Evolutionary conservation across 352 stramenopile species (phyloP).

Genomic region (Peronospora destructor): DNA sequence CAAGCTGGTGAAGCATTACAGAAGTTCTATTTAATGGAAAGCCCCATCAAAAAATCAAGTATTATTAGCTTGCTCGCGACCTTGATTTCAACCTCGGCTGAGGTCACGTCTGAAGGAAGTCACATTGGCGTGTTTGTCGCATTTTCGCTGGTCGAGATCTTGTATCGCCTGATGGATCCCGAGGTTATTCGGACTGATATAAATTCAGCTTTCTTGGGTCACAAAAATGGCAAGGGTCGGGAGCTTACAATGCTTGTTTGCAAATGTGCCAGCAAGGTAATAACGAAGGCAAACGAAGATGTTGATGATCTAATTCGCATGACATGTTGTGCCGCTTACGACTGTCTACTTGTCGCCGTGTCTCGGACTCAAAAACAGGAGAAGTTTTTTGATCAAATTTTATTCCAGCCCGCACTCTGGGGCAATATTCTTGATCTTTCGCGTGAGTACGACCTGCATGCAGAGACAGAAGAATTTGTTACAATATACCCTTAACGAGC

Average conservation of each 20-base stretch:
- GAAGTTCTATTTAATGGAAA: constrained; percentile 45
- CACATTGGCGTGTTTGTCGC: constrained; percentile 48
- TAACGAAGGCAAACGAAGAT: constrained; percentile 40
- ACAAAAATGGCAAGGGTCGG: constrained; percentile 61
- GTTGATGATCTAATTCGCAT: constrained; percentile 37
- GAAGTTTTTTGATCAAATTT: constrained; percentile 82
- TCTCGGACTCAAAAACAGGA: constrained; percentile 80
- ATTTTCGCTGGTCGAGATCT: constrained; percentile 55
- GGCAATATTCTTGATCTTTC: constrained; percentile 54
- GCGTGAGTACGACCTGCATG: constrained; percentile 34
- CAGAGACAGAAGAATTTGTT: constrained; percentile 48
- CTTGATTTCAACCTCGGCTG: constrained; percentile 47
- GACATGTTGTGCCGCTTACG: constrained; percentile 59
- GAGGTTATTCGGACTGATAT: constrained; percentile 60
- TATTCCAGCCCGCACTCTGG: constrained; percentile 72
- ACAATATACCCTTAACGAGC: constrained; percentile 50
- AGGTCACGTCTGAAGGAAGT: constrained; percentile 27
- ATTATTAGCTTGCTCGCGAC: constrained; percentile 47
- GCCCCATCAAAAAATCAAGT: constrained; percentile 19
- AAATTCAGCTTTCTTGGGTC: constrained; percentile 63
- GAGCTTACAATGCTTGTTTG: constrained; percentile 84
- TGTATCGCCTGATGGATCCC: constrained; percentile 56
- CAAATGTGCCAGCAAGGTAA: constrained; percentile 75
- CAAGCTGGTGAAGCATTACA: constrained; percentile 28
- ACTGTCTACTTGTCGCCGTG: constrained; percentile 66